Conservation (phyloP, 495 filamentous ascomycete species). For the Hypoxylon lienhwacheense region DNA sequence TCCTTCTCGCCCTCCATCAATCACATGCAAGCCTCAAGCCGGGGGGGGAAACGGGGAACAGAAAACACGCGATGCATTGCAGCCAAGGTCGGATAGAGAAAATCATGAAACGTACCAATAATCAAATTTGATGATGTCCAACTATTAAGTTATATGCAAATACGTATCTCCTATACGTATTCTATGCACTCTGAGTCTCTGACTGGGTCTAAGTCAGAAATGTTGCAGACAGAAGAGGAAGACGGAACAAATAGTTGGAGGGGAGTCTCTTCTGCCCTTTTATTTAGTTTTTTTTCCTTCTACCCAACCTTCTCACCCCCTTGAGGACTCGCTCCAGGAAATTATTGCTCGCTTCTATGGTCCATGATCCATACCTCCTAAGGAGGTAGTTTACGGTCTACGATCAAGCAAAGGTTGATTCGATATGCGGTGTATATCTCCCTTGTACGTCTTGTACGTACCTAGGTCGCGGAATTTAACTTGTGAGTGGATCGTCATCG, state of each 20-base stretch:
- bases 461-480: constrained; percentile 18
- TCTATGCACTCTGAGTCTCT: constrained; percentile 8
- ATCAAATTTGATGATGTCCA: background rate
- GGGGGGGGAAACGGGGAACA: constrained; percentile 12
- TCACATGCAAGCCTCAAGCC: constrained; percentile 26
- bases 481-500: constrained; percentile 9
- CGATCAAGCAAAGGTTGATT: constrained; percentile 29
- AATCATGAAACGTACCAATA: too few relatives aligned
- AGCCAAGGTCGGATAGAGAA: constrained; percentile 16
- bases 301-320: constrained; percentile 3
- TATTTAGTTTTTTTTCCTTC: constrained; percentile 23
- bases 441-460: constrained; percentile 9
- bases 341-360: constrained; percentile 27
- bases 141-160: background rate
- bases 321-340: constrained; percentile 25
- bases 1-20: constrained; percentile 6
- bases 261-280: constrained; percentile 20
- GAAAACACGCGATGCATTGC: constrained; percentile 17
- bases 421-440: constrained; percentile 33
- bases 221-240: constrained; percentile 7
- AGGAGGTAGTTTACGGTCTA: too few relatives aligned
- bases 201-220: constrained; percentile 9
- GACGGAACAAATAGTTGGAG: constrained; percentile 4
- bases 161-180: constrained; percentile 17
- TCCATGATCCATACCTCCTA: too few relatives aligned